phyloP scores from a whole-genome alignment of 179 eudicot species.

The Drosera spatulata region DNA sequence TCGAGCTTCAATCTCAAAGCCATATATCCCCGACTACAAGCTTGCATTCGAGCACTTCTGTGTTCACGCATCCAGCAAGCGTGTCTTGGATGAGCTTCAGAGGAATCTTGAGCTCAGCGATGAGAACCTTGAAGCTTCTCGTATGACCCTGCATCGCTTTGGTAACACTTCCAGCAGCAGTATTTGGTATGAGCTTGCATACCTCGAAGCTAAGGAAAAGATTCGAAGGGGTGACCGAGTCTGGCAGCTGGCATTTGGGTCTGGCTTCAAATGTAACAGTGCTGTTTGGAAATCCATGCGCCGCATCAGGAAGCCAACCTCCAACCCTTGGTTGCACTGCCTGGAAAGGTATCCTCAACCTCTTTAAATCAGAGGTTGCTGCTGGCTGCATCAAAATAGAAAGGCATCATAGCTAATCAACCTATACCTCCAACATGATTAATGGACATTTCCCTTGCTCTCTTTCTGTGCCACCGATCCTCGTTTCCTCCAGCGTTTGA shows the following conservation, averaged over 20 bases:
- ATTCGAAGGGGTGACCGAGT: constrained; percentile 61
- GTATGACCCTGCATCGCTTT: constrained; percentile 69
- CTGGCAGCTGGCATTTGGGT: constrained; percentile 85
- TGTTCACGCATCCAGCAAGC: constrained; percentile 79
- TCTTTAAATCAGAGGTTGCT: neutral
- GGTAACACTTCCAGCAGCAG: constrained; percentile 96
- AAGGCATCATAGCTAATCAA: no score
- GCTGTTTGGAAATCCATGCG: constrained; percentile 70
- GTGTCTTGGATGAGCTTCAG: constrained; percentile 74
- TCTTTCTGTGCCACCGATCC: no score
- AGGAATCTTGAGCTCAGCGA: constrained; percentile 72
- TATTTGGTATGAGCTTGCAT: constrained; percentile 93
- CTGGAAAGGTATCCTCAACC: constrained; percentile 24
- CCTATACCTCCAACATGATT: no score
- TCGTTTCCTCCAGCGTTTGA: no score
- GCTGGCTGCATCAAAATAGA: no score
- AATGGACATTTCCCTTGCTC: no score
- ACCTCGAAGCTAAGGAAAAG: constrained; percentile 69
- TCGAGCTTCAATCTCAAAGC: constrained; percentile 17
- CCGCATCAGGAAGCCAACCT: constrained; percentile 31
- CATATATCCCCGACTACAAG: constrained; percentile 92
- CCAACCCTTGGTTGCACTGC: constrained; percentile 57
- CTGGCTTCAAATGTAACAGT: constrained; percentile 78
- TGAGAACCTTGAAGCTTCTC: constrained; percentile 65
- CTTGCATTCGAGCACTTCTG: constrained; percentile 98